Conservation (phyloP, 495 filamentous ascomycete species). For the Penicilliopsis zonata region DNA sequence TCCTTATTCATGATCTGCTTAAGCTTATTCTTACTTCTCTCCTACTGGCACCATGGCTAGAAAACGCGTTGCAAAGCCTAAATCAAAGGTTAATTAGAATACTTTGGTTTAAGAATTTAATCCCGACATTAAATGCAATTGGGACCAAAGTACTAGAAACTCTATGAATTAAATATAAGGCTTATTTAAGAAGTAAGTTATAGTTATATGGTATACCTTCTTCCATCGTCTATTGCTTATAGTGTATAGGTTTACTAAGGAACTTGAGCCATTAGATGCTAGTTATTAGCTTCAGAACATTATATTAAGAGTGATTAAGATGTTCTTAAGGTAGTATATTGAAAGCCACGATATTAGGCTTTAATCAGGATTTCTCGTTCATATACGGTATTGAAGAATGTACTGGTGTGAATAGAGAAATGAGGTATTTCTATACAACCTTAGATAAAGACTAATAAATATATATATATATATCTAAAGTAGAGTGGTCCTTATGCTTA, state of each 20-base stretch:
- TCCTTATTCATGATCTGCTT: neutral
- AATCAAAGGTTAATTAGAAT: too few species aligned
- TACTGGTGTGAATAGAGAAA: neutral
- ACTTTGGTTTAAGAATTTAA: too few species aligned
- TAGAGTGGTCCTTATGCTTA: neutral
- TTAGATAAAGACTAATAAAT: neutral
- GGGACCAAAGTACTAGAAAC: too few species aligned
- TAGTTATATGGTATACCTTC: constrained; percentile 1
- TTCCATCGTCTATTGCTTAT: neutral
- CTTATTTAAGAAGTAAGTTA: constrained; percentile 1
- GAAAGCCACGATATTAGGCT: neutral
- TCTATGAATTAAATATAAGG: too few species aligned
- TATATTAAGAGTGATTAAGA: neutral
- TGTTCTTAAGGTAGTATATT: neutral
- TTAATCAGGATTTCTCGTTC: neutral
- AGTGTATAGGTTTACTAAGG: neutral
- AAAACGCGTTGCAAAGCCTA: too few species aligned
- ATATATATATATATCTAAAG: neutral
- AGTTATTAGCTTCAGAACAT: neutral
- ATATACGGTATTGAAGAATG: neutral
- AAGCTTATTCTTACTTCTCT: too few species aligned
- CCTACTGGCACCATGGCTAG: too few species aligned
- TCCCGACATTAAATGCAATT: too few species aligned
- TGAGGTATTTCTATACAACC: neutral
- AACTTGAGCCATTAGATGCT: neutral